Evolutionary conservation across 139 green algal genomes (phyloP).

Genomic region (Chlorella sorokiniana): DNA sequence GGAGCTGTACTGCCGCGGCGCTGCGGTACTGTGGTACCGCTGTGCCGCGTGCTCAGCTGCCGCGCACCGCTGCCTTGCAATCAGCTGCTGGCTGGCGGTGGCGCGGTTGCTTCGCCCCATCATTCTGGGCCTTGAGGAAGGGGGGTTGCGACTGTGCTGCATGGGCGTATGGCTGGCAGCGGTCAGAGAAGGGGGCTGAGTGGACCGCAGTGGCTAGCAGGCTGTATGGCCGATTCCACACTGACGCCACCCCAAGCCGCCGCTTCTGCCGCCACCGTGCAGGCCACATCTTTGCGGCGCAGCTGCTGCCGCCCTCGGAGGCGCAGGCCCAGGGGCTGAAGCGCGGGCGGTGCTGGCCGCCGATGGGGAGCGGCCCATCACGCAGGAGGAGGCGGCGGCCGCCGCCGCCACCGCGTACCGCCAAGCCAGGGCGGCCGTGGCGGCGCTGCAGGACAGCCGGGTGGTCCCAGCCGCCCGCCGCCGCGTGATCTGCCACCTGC

Average conservation of each 20-base stretch:
- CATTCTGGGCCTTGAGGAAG: too few species aligned
- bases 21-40: neutral
- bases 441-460: neutral
- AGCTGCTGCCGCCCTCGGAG: neutral
- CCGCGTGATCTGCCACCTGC: slow-evolving; percentile 21
- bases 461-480: neutral
- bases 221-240: neutral
- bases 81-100: too few species aligned
- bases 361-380: neutral
- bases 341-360: neutral
- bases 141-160: too few species aligned
- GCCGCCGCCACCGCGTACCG: slow-evolving; percentile 6
- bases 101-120: too few species aligned
- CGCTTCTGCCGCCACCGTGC: neutral
- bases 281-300: slow-evolving; percentile 35
- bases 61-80: neutral
- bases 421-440: neutral
- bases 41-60: neutral
- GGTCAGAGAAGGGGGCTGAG: too few species aligned
- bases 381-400: neutral
- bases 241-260: neutral
- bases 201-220: neutral
- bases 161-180: neutral
- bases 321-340: neutral
- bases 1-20: neutral